These are phyloP conservation scores for Penicillium nucicola DNA, from an alignment of 495 filamentous ascomycete genomes.

Conservation along the genomic window DNA sequence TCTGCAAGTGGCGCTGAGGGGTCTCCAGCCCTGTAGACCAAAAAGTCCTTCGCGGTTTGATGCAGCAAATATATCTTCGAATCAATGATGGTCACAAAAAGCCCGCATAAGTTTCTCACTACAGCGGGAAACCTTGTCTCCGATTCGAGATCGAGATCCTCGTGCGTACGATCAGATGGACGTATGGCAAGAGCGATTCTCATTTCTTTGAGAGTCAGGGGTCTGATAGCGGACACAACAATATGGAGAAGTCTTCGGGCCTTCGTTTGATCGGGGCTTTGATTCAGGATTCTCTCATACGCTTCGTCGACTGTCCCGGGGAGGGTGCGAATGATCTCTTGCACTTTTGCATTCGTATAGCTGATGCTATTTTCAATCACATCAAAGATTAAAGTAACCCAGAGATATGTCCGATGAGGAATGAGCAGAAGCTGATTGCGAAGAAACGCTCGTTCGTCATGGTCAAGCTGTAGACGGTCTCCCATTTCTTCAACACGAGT, in stretches of 20 bases:
- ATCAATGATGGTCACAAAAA: slow-evolving; percentile 34
- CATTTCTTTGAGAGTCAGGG: slow-evolving; percentile 41
- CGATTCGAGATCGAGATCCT: neutral
- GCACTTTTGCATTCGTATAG: slow-evolving; percentile 12
- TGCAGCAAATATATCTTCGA: slow-evolving; percentile 39
- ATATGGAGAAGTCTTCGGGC: slow-evolving; percentile 36
- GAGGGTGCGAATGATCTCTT: slow-evolving; percentile 23
- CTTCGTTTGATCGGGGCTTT: slow-evolving; percentile 15
- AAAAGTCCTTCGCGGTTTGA: too few species aligned
- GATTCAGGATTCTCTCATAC: slow-evolving; percentile 40
- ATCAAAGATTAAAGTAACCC: slow-evolving; percentile 38
- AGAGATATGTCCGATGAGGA: slow-evolving; percentile 47
- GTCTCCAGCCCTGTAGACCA: too few species aligned
- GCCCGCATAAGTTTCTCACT: slow-evolving; percentile 36
- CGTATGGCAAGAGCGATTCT: slow-evolving; percentile 30
- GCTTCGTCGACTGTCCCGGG: slow-evolving; percentile 33
- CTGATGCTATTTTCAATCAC: too few species aligned
- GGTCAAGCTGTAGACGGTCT: slow-evolving; percentile 14
- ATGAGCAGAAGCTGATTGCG: slow-evolving; percentile 20
- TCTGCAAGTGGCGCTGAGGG: too few species aligned
- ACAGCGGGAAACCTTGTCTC: slow-evolving; percentile 14
- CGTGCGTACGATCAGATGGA: slow-evolving; percentile 1
- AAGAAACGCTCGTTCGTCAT: slow-evolving; percentile 16
- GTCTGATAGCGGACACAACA: slow-evolving; percentile 34
- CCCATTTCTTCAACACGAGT: slow-evolving; percentile 23